Evolutionary conservation across 169 alveolate species (phyloP), one percentile per base, ranked within the genome.

Genomic region (Cryptosporidium baileyi): DNA sequence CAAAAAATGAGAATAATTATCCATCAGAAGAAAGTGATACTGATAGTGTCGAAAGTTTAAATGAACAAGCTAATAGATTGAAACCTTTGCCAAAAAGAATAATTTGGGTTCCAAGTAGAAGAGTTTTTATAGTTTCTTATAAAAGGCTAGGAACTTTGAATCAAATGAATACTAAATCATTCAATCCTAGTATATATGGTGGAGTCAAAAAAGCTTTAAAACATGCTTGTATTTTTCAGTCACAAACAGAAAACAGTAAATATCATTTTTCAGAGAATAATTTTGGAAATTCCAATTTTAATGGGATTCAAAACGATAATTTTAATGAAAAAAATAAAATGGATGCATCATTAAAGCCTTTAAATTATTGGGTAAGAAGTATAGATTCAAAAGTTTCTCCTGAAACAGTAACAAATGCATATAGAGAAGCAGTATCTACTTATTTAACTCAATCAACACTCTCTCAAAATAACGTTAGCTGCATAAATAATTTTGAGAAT

Each of bases 351-450:
- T 30, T 74, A 15, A 74, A 74, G 30, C 67, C 85, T 11, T 40
- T 74, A n/a, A 74, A 57, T 57, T 45, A 74, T 26, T 74, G 85
- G 85, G 85, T 74, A 22, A 74, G 54, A 22, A 74, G 57, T 19
- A 54, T 74, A 19, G 85, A 57, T 34, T 36, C 85, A 1, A 34
- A 74, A 57, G 85, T 57, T 15, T 57, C 85, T 19, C 85, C 85
- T 1, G 85, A 74, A 36, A 57, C 28, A 36, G 85, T 74, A 19
- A 74, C 85, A 34, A 74, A 30, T 41, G 85, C 85, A 2, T 74
- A 74, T 54, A 74, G 85, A 74, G 85, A 74, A 54, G 85, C 85
- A 38, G 85, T 74, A 0, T 74, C 85, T n/a, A 74, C 85, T 19
- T 74, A 74, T 26, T 32, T 74, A n/a, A 54, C 85, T 0, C 67